Percentiles rank a stretch among this genome's conserved stretches.
Conservation (phyloP, 305 asterid species). For the Euphrasia arctica region DNA sequence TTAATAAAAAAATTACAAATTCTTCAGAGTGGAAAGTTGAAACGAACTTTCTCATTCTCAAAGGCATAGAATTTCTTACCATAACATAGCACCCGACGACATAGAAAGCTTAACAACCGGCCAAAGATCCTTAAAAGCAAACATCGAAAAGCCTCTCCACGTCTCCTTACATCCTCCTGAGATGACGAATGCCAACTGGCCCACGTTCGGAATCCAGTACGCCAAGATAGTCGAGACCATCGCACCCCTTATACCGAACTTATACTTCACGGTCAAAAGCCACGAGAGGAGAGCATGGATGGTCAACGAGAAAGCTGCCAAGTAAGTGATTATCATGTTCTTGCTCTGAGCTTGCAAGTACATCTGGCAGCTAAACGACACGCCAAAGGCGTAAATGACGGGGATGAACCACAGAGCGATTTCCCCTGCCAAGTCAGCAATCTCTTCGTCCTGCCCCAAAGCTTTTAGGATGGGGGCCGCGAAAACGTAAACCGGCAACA, state of each 20-base stretch:
- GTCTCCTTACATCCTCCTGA: constrained; percentile 80
- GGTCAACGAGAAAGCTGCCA: constrained; percentile 40
- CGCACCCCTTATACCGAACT: constrained; percentile 53
- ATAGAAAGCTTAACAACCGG: constrained; percentile 43
- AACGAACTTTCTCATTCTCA: too few relatives aligned
- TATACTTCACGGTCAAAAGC: constrained; percentile 39
- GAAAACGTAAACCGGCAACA: constrained; percentile 41
- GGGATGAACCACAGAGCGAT: constrained; percentile 38
- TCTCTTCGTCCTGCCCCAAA: constrained; percentile 38
- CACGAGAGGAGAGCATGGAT: constrained; percentile 62
- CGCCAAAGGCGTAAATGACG: constrained; percentile 35
- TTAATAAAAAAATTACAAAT: not conserved
- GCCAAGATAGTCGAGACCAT: constrained; percentile 56
- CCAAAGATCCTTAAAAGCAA: constrained; percentile 36
- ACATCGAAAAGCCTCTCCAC: constrained; percentile 48
- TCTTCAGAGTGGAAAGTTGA: constrained; percentile 34
- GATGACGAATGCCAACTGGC: constrained; percentile 51
- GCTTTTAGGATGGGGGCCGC: constrained; percentile 38
- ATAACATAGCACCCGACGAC: constrained; percentile 39
- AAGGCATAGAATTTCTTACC: constrained; percentile 29
- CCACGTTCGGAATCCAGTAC: constrained; percentile 51
- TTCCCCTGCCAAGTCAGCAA: constrained; percentile 38
- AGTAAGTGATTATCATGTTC: constrained; percentile 58
- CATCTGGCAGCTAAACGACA: constrained; percentile 56
- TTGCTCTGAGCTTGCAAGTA: constrained; percentile 83